Conservation (phyloP, 2,329 filamentous ascomycete species). For the Penicillium sp. region DNA sequence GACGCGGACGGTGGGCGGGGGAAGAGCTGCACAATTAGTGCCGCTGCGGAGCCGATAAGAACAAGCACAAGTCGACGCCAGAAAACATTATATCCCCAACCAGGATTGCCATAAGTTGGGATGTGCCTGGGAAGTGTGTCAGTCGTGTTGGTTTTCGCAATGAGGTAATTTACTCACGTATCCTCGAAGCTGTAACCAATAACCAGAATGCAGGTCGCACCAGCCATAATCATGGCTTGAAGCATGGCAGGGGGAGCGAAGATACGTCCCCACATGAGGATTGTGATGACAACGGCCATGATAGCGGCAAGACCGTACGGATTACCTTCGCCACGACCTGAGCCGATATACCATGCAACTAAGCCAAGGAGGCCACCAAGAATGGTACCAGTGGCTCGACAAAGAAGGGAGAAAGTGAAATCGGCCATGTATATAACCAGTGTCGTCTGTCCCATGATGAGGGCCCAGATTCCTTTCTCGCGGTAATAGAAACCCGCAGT, state of each 20-base stretch:
- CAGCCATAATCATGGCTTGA: conserved; percentile 39
- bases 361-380: conserved; percentile 50
- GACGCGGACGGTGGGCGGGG: conserved; percentile 50
- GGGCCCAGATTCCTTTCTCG: conserved; percentile 53
- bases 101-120: conserved; percentile 47
- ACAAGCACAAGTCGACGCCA: conserved; percentile 48
- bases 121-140: conserved; percentile 33
- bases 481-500: conserved; percentile 53
- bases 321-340: conserved; percentile 49
- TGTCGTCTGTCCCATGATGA: conserved; percentile 53
- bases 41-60: conserved; percentile 46
- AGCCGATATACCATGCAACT: conserved; percentile 53
- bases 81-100: conserved; percentile 49
- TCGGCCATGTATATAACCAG: conserved; percentile 53
- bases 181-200: conserved; percentile 51
- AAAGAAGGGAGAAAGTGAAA: conserved; percentile 48
- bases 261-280: conserved; percentile 38
- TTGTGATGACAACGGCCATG: conserved; percentile 30
- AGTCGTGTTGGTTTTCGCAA: neutral
- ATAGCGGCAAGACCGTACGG: conserved; percentile 51
- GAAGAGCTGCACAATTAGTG: conserved; percentile 48
- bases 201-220: conserved; percentile 46
- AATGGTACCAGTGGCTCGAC: conserved; percentile 45
- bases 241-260: conserved; percentile 33
- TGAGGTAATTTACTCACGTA: conserved; percentile 22